Evolutionary conservation across 2,329 filamentous ascomycete genomes (phyloP).

Genomic region (Fusarium dimerum): DNA sequence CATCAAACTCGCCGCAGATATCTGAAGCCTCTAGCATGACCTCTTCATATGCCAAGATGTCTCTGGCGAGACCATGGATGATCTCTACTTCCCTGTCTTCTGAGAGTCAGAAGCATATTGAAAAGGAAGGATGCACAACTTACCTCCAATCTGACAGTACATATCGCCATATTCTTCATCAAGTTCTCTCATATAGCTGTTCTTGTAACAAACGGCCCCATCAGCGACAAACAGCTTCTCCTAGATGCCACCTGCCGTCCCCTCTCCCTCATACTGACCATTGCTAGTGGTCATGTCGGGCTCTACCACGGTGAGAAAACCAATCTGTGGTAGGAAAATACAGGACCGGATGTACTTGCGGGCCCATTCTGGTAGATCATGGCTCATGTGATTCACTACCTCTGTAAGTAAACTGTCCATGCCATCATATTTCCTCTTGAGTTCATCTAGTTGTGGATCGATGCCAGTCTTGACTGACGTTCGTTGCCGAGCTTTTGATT

Average conservation of each 20-base stretch:
- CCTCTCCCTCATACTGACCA: slow-evolving; percentile 64
- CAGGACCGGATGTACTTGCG: slow-evolving; percentile 65
- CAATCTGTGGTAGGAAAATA: slow-evolving; percentile 87
- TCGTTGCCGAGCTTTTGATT: slow-evolving; percentile 69
- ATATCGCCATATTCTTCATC: slow-evolving; percentile 83
- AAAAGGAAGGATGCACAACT: slow-evolving; percentile 18
- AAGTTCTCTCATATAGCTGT: slow-evolving; percentile 74
- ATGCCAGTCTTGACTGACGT: slow-evolving; percentile 74
- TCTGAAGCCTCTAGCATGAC: slow-evolving; percentile 71
- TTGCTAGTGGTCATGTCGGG: slow-evolving; percentile 48
- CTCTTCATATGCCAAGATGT: slow-evolving; percentile 68
- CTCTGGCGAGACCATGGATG: slow-evolving; percentile 72
- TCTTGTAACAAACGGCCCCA: slow-evolving; percentile 82
- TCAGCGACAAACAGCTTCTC: slow-evolving; percentile 75
- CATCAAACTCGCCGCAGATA: slow-evolving; percentile 83
- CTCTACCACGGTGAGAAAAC: slow-evolving; percentile 81
- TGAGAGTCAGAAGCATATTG: slow-evolving; percentile 18
- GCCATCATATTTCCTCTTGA: slow-evolving; percentile 77
- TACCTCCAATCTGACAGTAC: slow-evolving; percentile 80
- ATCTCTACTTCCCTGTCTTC: slow-evolving; percentile 87
- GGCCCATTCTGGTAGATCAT: slow-evolving; percentile 61
- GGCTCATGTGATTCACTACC: slow-evolving; percentile 64
- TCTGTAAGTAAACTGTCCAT: slow-evolving; percentile 72
- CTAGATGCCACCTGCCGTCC: slow-evolving; percentile 63
- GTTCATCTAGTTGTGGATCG: slow-evolving; percentile 71